phyloP scores from a whole-genome alignment of 257 asterid species.

The Capsicum baccatum region DNA sequence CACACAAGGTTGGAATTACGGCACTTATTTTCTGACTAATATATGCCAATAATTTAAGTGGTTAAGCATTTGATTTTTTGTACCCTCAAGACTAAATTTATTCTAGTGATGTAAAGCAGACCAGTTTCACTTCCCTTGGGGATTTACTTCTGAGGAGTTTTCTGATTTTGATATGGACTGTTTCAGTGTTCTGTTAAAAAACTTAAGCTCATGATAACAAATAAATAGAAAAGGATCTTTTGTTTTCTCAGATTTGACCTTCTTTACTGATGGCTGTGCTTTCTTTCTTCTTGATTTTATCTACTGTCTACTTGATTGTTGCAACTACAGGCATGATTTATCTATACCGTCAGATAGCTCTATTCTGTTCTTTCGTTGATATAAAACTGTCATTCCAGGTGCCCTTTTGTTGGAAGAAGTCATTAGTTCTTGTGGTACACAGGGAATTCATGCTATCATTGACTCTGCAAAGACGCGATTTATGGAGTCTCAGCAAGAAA shows the following conservation, averaged over 20 bases:
- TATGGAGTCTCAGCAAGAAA: conserved; percentile 78
- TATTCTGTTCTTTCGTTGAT: conserved; percentile 15
- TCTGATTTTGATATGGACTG: neutral
- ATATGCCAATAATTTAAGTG: neutral
- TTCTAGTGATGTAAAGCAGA: conserved; percentile 1
- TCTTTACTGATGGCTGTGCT: neutral
- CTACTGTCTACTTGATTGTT: conserved; percentile 3
- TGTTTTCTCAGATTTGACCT: conserved; percentile 25
- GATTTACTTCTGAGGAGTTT: neutral
- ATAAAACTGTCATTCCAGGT: conserved; percentile 54
- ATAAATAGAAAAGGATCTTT: conserved; percentile 5
- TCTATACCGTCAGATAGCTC: neutral
- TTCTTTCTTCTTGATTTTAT: conserved; percentile 21
- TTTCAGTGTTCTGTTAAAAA: conserved; percentile 1
- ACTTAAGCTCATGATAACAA: neutral
- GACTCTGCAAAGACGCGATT: conserved; percentile 79
- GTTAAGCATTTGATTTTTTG: neutral
- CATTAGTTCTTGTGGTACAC: conserved; percentile 63
- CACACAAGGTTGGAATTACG: neutral
- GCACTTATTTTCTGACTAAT: neutral
- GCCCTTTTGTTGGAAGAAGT: conserved; percentile 85
- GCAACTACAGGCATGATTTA: conserved; percentile 1
- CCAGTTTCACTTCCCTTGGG: neutral
- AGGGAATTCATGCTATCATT: conserved; percentile 80
- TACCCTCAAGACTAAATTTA: neutral